Percentiles rank a stretch among this genome's conserved stretches.
Conservation (phyloP, 768 basidiomycete genomes). For the Leucocoprinus birnbaumii region DNA sequence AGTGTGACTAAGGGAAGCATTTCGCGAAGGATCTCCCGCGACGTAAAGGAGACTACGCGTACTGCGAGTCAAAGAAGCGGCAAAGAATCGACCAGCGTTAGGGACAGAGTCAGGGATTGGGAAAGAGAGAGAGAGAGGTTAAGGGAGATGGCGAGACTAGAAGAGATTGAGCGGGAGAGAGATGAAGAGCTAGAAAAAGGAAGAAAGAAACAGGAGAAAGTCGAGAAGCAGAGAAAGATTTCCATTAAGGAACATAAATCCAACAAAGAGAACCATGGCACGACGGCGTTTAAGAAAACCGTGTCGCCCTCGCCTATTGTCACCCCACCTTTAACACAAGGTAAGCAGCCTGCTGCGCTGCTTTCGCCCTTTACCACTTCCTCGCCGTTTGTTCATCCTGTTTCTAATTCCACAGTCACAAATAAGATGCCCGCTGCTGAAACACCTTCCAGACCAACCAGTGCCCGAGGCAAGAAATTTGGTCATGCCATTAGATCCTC, state of each 20-base stretch:
- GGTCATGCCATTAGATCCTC: conserved; percentile 57
- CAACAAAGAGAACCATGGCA: conserved; percentile 23
- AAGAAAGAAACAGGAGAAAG: conserved; percentile 26
- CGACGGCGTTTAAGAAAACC: conserved; percentile 22
- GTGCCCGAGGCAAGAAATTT: conserved; percentile 3
- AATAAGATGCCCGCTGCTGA: conserved; percentile 19
- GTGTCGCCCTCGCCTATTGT: conserved; percentile 24
- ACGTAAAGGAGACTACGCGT: conserved; percentile 14
- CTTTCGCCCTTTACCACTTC: background rate
- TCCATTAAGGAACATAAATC: conserved; percentile 16
- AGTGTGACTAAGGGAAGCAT: conserved; percentile 10
- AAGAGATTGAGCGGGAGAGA: conserved; percentile 53
- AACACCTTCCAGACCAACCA: conserved; percentile 14
- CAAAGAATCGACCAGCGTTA: conserved; percentile 45
- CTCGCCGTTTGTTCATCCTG: conserved; percentile 6
- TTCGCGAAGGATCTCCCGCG: conserved; percentile 12
- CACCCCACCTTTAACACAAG: conserved; percentile 27
- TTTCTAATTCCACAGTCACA: conserved; percentile 14
- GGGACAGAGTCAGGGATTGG: conserved; percentile 72
- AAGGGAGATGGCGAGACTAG: conserved; percentile 63
- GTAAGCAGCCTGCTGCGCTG: conserved; percentile 16
- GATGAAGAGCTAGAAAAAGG: conserved; percentile 39
- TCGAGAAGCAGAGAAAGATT: conserved; percentile 21
- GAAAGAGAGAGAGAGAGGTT: conserved; percentile 68
- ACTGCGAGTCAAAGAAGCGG: conserved; percentile 12